phyloP scores from a whole-genome alignment of 768 basidiomycete genomes.

The Hebeloma cylindrosporum region DNA sequence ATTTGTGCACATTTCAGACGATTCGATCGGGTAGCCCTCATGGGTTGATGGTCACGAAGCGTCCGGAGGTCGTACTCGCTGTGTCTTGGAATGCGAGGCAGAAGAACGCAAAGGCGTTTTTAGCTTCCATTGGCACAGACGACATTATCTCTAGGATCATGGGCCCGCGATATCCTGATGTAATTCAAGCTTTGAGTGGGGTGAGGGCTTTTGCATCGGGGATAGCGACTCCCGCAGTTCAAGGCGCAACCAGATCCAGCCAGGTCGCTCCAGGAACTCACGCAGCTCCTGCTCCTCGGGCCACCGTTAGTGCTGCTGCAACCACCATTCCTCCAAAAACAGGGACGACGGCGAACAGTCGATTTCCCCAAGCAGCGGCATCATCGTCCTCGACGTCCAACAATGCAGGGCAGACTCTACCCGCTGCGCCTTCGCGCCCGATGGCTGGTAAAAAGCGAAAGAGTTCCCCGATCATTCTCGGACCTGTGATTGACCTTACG shows the following conservation, averaged over 20 bases:
- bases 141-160: conserved; percentile 27
- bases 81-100: conserved; percentile 25
- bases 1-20: conserved; percentile 25
- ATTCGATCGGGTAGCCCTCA: conserved; percentile 26
- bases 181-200: conserved; percentile 27
- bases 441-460: conserved; percentile 24
- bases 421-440: background rate
- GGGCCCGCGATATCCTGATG: conserved; percentile 32
- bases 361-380: too few species aligned
- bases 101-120: conserved; percentile 23
- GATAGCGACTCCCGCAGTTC: too few species aligned
- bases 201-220: conserved; percentile 19
- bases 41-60: conserved; percentile 29
- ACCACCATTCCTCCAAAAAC: background rate
- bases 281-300: background rate
- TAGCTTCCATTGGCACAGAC: conserved; percentile 29
- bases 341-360: background rate
- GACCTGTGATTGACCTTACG: conserved; percentile 26
- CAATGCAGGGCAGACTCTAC: too few species aligned
- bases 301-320: background rate
- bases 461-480: conserved; percentile 10
- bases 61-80: conserved; percentile 19
- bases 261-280: background rate
- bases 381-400: too few species aligned
- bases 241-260: too few species aligned